These are phyloP conservation scores for Lentinula lateritia DNA, from an alignment of 768 basidiomycete species.

Conservation along the genomic window DNA sequence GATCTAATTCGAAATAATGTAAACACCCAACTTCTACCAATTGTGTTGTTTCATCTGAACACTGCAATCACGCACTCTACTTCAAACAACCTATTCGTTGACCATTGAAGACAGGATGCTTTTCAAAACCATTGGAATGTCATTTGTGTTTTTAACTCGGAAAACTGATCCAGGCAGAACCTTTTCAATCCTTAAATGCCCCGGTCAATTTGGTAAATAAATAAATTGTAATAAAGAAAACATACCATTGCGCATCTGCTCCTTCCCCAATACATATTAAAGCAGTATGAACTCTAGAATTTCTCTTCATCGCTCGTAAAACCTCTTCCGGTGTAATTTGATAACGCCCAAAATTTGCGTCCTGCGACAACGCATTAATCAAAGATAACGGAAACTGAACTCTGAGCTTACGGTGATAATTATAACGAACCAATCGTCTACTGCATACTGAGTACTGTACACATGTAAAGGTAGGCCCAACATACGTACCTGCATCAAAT, in stretches of 20 bases:
- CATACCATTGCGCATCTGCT: slow-evolving; percentile 57
- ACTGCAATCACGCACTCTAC: too few species aligned
- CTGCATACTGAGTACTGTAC: slow-evolving; percentile 11
- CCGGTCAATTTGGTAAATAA: too few species aligned
- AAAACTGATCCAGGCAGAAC: slow-evolving; percentile 57
- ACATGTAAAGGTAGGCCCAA: background rate
- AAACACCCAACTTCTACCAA: too few species aligned
- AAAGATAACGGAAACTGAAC: too few species aligned
- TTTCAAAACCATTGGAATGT: slow-evolving; percentile 58
- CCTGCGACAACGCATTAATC: slow-evolving; percentile 20
- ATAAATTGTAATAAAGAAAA: background rate
- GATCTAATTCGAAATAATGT: too few species aligned
- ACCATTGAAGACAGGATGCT: slow-evolving; percentile 58
- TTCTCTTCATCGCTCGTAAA: slow-evolving; percentile 48
- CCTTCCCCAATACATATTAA: slow-evolving; percentile 68
- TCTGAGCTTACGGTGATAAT: slow-evolving; percentile 44
- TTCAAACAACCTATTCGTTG: background rate
- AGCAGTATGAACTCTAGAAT: slow-evolving; percentile 63
- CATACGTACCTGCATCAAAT: slow-evolving; percentile 49
- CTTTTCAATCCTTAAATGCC: slow-evolving; percentile 46
- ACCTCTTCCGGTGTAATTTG: slow-evolving; percentile 55
- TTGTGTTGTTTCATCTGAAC: too few species aligned
- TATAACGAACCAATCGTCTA: slow-evolving; percentile 67
- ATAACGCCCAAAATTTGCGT: slow-evolving; percentile 65
- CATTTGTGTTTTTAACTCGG: slow-evolving; percentile 53